Conservation (phyloP, 192 early-diverging fungal species). For the Rhizoclosmatium globosum region DNA sequence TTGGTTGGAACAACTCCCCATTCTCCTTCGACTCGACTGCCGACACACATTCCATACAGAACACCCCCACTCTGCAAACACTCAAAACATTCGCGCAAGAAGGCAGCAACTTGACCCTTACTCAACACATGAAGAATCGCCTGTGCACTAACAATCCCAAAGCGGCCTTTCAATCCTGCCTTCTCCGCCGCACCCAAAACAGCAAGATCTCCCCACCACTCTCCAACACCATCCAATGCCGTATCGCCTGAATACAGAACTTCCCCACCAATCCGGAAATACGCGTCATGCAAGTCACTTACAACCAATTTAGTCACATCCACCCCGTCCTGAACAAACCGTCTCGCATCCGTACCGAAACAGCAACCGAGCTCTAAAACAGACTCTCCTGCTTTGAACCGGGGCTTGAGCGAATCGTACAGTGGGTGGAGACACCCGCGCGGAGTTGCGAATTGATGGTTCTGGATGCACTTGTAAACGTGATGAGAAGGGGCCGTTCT, state of each 20-base stretch:
- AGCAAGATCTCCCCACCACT: slow-evolving; percentile 11
- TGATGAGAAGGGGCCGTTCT: background rate
- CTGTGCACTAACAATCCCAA: background rate
- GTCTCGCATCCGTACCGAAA: slow-evolving; percentile 15
- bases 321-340: background rate
- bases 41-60: slow-evolving; percentile 19
- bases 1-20: slow-evolving; percentile 19
- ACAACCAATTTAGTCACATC: too few species aligned
- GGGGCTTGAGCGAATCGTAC: background rate
- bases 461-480: slow-evolving; percentile 25
- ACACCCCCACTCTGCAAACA: slow-evolving; percentile 4
- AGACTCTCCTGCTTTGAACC: background rate
- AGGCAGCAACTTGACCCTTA: background rate
- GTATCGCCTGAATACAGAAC: background rate
- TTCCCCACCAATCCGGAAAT: background rate
- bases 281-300: background rate
- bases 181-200: background rate
- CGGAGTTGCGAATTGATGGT: background rate
- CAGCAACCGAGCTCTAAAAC: slow-evolving; percentile 21
- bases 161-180: background rate
- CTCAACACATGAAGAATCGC: slow-evolving; percentile 28
- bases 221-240: background rate
- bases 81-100: background rate
- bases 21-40: background rate
- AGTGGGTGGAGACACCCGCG: background rate